Evolutionary conservation across 129 eudicot genomes (phyloP).

Genomic region (Erigeron canadensis): DNA sequence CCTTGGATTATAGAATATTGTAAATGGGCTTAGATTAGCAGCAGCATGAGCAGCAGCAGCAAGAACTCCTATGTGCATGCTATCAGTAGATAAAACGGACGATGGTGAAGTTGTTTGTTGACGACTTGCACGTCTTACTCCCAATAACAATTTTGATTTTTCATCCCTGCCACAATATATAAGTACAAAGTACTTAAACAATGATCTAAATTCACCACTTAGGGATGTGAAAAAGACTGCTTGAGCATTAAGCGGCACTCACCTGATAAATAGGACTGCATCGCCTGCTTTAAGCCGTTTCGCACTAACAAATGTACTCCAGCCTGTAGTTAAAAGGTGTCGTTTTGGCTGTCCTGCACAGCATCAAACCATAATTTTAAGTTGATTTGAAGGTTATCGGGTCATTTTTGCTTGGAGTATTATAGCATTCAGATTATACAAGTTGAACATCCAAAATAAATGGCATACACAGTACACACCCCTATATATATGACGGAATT

Average conservation of each 20-base stretch:
- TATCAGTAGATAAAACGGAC: conserved; percentile 84
- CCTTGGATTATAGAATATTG: conserved; percentile 84
- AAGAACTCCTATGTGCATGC: conserved; percentile 92
- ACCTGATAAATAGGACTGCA: conserved; percentile 83
- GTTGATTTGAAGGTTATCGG: not conserved
- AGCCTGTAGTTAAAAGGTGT: conserved; percentile 82
- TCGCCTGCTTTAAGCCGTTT: conserved; percentile 86
- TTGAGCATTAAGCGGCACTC: not conserved
- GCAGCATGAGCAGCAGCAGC: conserved; percentile 98
- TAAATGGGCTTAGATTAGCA: conserved; percentile 63
- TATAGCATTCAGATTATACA: not conserved
- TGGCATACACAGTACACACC: conserved; percentile 41
- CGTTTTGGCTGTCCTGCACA: conserved; percentile 81
- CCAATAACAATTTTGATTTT: conserved; percentile 68
- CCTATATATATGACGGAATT: conserved; percentile 85
- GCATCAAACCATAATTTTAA: not conserved
- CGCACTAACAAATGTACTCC: conserved; percentile 87
- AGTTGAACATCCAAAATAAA: not conserved
- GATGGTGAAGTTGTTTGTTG: conserved; percentile 78
- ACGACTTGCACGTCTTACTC: conserved; percentile 79
- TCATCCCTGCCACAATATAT: conserved; percentile 50
- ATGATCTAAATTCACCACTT: not conserved
- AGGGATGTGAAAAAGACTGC: not conserved
- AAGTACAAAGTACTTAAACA: not conserved
- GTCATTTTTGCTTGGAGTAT: not conserved